Base-by-base conservation (phyloP, 345 rosid species). In the Luvunga scandens region DNA sequence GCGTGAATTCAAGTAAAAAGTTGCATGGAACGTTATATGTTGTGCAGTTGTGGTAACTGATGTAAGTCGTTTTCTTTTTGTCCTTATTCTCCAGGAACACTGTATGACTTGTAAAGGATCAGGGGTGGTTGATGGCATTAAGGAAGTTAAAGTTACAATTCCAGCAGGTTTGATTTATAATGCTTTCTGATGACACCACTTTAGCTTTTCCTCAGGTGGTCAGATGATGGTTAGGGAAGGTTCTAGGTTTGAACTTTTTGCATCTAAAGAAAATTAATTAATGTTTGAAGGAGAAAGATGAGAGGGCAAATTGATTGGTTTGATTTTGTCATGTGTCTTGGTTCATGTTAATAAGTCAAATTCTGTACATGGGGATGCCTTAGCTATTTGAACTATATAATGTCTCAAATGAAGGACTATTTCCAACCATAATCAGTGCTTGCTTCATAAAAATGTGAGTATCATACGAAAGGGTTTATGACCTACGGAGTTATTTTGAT, bases 101-200 rank as follows among this genome's bases (percentile, higher is more conserved):
- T 92, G 99, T 76, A 68, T 68, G 85, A 80, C 87, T 71, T 95
- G 99, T 76, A 78, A 76, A 87, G 98, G 99, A 63, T 87, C 94
- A 31, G 98, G 97, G 75, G 86, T 89, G 71, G 89, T 88, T 84
- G 91, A 90, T 82, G 97, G 96, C 77, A 83, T 85, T 75, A 95
- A 87, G 77, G 89, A 92, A 60, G 91, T 91, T 75, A 79, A 86
- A 84, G 91, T 91, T 69, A 86, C 86, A 42, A 88, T 93, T 76
- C 99, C 96, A 69, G 91, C 90, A 76, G 98, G 99, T 90, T 87
- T 30, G 83, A 86, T 78, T 71, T 75, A 45, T 72, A 78, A 77
- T 76, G 57, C 42, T 74, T 60, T 34, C 77, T 69, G 73, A 66
- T 60, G 65, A 73, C 78, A 64, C 68, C 82, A 22, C 16, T 61